Conservation (phyloP, 768 basidiomycete genomes). For the Auriscalpium vulgare region DNA sequence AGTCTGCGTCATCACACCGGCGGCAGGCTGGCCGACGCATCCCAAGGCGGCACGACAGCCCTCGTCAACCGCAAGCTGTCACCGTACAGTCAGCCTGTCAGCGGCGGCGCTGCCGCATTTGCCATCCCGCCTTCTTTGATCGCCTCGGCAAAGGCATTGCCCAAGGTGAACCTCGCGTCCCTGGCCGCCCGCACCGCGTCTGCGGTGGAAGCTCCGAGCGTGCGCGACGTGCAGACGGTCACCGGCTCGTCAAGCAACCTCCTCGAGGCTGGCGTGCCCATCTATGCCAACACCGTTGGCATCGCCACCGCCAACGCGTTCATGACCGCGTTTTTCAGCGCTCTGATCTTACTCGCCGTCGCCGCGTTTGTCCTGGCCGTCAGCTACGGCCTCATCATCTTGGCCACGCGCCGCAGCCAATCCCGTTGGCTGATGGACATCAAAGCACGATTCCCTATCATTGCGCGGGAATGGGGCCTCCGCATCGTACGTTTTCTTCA, state of each 20-base stretch:
- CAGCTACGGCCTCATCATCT: slow-evolving; percentile 36
- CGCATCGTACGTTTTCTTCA: slow-evolving; percentile 46
- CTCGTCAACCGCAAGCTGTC: slow-evolving; percentile 77
- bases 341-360: slow-evolving; percentile 62
- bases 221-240: slow-evolving; percentile 50
- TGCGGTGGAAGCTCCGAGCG: slow-evolving; percentile 9
- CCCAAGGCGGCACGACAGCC: slow-evolving; percentile 53
- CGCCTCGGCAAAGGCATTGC: slow-evolving; percentile 12
- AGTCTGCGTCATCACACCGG: slow-evolving; percentile 79
- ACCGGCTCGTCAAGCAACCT: slow-evolving; percentile 56
- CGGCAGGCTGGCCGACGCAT: slow-evolving; percentile 56
- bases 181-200: not conserved
- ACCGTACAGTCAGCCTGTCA: slow-evolving; percentile 51
- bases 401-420: slow-evolving; percentile 12
- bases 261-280: slow-evolving; percentile 74
- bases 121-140: slow-evolving; percentile 1
- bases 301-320: slow-evolving; percentile 86
- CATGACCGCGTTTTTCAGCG: slow-evolving; percentile 77
- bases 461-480: slow-evolving; percentile 52
- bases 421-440: slow-evolving; percentile 13
- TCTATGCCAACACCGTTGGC: slow-evolving; percentile 68
- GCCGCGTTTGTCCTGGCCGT: slow-evolving; percentile 42
- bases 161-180: slow-evolving; percentile 14
- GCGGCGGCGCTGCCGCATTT: not conserved
- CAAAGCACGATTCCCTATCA: slow-evolving; percentile 33